Percentiles rank a stretch among this genome's conserved stretches.
These are phyloP conservation scores for Lunularia cruciata DNA, from an alignment of 225 moss, liverwort and hornwort genomes.

Conservation along the genomic window DNA sequence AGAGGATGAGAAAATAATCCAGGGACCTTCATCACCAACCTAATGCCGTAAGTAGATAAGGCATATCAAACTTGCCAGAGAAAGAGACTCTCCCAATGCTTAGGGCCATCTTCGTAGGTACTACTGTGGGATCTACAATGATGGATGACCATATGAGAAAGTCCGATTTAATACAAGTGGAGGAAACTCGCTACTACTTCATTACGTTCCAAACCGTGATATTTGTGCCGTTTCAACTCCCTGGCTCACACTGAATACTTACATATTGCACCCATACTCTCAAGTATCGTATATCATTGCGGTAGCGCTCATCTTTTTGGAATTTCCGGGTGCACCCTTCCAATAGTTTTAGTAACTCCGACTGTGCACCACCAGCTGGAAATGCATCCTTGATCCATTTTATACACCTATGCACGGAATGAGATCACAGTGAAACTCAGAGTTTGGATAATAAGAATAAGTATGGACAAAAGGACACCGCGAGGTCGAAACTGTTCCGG, in stretches of 20 bases:
- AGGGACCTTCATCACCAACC: too few species aligned
- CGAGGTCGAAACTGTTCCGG: too few species aligned
- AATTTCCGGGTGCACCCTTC: slow-evolving; percentile 81
- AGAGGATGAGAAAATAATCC: too few species aligned
- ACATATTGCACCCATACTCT: slow-evolving; percentile 90
- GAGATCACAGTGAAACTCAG: not conserved
- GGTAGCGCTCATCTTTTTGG: slow-evolving; percentile 72
- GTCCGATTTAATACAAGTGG: too few species aligned
- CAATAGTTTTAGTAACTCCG: slow-evolving; percentile 63
- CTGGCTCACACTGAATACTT: slow-evolving; percentile 32
- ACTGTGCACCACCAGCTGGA: slow-evolving; percentile 72
- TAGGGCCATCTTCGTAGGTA: too few species aligned
- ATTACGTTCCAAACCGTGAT: too few species aligned
- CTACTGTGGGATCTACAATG: too few species aligned
- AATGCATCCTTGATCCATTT: slow-evolving; percentile 85
- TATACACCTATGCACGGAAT: slow-evolving; percentile 53
- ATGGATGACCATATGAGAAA: too few species aligned
- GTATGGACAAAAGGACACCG: not conserved
- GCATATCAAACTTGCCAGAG: too few species aligned
- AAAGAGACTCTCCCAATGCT: too few species aligned
- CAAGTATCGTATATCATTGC: slow-evolving; percentile 76
- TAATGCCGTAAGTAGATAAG: too few species aligned
- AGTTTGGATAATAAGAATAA: not conserved
- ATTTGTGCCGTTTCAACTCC: not conserved
- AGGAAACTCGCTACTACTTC: too few species aligned